Percentiles rank a stretch among this genome's conserved stretches.
These are phyloP conservation scores for Linum trigynum DNA, from an alignment of 345 rosid genomes.

Conservation along the genomic window DNA sequence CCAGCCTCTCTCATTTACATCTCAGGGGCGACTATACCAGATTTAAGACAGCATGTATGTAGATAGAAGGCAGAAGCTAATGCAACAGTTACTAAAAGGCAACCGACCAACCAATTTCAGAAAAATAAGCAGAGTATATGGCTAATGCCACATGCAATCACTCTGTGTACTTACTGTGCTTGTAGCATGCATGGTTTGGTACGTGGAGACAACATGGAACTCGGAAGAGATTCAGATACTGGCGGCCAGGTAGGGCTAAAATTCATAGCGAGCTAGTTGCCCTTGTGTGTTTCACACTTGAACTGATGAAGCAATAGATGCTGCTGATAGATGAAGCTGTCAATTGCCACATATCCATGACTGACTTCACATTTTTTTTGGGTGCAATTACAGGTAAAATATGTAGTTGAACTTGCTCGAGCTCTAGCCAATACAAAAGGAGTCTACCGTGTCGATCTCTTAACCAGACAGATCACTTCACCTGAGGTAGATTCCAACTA, in stretches of 20 bases:
- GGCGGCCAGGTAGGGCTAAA: constrained; percentile 51
- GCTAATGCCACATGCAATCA: background rate
- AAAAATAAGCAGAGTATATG: background rate
- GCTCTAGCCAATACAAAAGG: constrained; percentile 52
- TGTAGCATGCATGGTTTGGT: constrained; percentile 56
- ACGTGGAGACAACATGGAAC: constrained; percentile 79
- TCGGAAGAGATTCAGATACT: constrained; percentile 72
- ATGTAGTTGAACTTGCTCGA: constrained; percentile 62
- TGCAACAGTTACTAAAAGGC: background rate
- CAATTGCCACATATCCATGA: background rate
- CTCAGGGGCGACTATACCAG: background rate
- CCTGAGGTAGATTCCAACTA: constrained; percentile 59
- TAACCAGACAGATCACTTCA: constrained; percentile 58
- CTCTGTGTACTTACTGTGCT: background rate
- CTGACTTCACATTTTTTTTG: background rate
- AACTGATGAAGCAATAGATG: background rate
- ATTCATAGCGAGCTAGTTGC: background rate
- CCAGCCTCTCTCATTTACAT: background rate
- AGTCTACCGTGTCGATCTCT: constrained; percentile 52
- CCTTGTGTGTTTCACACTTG: background rate
- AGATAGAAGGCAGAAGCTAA: background rate
- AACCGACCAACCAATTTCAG: background rate
- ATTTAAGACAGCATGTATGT: no score
- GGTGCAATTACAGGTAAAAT: constrained; percentile 41
- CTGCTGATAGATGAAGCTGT: background rate